Conservation (phyloP, 1,139 yeast species). For the Hansenula lynferdii region DNA sequence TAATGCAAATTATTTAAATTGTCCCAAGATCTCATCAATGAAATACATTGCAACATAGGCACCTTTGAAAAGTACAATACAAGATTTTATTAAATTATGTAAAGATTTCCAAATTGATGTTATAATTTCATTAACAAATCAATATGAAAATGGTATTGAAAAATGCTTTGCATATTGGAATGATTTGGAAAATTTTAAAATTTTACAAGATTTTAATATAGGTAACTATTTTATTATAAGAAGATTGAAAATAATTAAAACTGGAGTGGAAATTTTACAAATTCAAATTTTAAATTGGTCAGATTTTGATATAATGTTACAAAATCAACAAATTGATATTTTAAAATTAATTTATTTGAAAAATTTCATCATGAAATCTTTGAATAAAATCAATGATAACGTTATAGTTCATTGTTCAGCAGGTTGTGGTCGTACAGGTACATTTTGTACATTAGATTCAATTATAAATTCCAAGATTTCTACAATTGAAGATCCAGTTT, state of each 20-base stretch:
- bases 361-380: conserved; percentile 15
- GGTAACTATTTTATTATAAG: conserved; percentile 29
- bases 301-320: conserved; percentile 55
- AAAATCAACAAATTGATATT: conserved; percentile 26
- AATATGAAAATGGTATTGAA: conserved; percentile 47
- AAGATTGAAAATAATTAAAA: conserved; percentile 30
- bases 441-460: conserved; percentile 70
- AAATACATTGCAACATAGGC: conserved; percentile 84
- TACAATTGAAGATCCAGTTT: conserved; percentile 46
- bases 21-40: conserved; percentile 22
- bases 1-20: conserved; percentile 51
- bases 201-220: conserved; percentile 7
- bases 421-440: conserved; percentile 90
- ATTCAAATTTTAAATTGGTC: conserved; percentile 77
- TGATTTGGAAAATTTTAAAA: conserved; percentile 12
- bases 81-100: conserved; percentile 72
- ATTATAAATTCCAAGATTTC: conserved; percentile 27
- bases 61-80: conserved; percentile 65
- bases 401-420: conserved; percentile 82
- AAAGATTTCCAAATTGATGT: conserved; percentile 56
- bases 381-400: conserved; percentile 8
- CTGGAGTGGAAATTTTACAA: conserved; percentile 42
- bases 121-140: conserved; percentile 63
- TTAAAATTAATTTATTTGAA: conserved; percentile 28
- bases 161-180: conserved; percentile 57